Conservation (phyloP, 768 basidiomycete species). For the Mycena albidolilacea region DNA sequence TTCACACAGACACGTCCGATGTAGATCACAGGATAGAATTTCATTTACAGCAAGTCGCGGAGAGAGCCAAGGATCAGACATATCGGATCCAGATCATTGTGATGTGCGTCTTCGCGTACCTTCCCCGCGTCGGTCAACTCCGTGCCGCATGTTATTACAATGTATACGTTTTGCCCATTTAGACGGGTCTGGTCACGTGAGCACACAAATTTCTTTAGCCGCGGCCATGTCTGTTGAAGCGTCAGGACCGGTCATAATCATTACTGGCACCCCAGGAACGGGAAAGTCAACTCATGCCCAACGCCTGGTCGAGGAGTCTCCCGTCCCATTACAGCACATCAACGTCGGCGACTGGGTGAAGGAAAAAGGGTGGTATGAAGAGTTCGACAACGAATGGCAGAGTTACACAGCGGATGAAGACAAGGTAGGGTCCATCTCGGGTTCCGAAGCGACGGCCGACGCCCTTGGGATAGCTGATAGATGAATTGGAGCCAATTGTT, state of each 20-base stretch:
- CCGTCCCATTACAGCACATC: slow-evolving; percentile 81
- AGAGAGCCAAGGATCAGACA: slow-evolving; percentile 5
- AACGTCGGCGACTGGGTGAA: slow-evolving; percentile 95
- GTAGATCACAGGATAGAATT: slow-evolving; percentile 13
- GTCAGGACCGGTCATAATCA: slow-evolving; percentile 76
- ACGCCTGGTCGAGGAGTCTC: slow-evolving; percentile 81
- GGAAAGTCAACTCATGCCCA: slow-evolving; percentile 96
- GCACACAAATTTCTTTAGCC: background rate
- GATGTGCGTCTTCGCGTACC: background rate
- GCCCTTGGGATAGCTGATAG: slow-evolving; percentile 73
- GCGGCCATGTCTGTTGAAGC: slow-evolving; percentile 11
- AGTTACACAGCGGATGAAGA: slow-evolving; percentile 96
- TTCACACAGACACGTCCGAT: slow-evolving; percentile 33
- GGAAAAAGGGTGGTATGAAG: slow-evolving; percentile 83
- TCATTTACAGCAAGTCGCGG: slow-evolving; percentile 21
- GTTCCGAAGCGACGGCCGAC: slow-evolving; percentile 25
- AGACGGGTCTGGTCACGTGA: background rate
- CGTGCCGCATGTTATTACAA: too few relatives aligned
- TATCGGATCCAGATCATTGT: background rate
- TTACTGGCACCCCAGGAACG: slow-evolving; percentile 95
- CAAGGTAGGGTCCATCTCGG: slow-evolving; percentile 69
- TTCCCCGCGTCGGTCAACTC: background rate
- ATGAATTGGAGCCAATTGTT: slow-evolving; percentile 85
- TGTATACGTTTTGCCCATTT: too few relatives aligned
- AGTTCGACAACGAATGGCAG: slow-evolving; percentile 96